Conservation (phyloP, 495 filamentous ascomycete species). For the Evernia prunastri region DNA sequence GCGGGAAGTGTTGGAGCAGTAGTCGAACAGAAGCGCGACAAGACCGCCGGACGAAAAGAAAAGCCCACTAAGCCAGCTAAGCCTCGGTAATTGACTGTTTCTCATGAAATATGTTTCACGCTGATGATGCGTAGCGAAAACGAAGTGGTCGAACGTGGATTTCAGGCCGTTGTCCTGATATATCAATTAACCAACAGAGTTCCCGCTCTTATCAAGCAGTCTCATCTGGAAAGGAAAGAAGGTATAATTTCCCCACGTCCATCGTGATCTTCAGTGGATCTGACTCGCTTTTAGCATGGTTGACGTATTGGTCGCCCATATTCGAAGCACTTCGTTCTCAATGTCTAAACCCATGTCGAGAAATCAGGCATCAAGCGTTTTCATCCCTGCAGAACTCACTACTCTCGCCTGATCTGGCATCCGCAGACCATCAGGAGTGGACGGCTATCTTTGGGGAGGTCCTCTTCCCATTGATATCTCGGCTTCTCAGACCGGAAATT, state of each 20-base stretch:
- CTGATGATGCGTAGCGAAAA: slow-evolving; percentile 50
- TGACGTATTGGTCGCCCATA: slow-evolving; percentile 95
- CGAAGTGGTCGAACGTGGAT: slow-evolving; percentile 66
- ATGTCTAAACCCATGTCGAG: slow-evolving; percentile 91
- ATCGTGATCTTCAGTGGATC: not conserved
- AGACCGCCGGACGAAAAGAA: slow-evolving; percentile 34
- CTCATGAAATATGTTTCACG: slow-evolving; percentile 2
- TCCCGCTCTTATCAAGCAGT: slow-evolving; percentile 80
- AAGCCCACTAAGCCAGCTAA: slow-evolving; percentile 53
- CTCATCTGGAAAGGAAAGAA: slow-evolving; percentile 82
- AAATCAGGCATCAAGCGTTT: slow-evolving; percentile 83
- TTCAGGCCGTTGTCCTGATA: slow-evolving; percentile 73
- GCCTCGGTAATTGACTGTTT: slow-evolving; percentile 44
- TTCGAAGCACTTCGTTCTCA: slow-evolving; percentile 82
- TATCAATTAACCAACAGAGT: slow-evolving; percentile 73
- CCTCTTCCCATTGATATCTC: slow-evolving; percentile 85
- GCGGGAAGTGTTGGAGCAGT: slow-evolving; percentile 74
- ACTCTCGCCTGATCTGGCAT: slow-evolving; percentile 70
- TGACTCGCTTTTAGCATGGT: slow-evolving; percentile 64
- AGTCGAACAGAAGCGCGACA: slow-evolving; percentile 73
- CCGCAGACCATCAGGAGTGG: slow-evolving; percentile 79
- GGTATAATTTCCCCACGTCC: slow-evolving; percentile 41
- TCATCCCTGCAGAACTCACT: slow-evolving; percentile 81
- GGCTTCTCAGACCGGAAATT: slow-evolving; percentile 89
- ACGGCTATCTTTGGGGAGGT: slow-evolving; percentile 91